phyloP scores from a whole-genome alignment of 2,329 filamentous ascomycete species.

The Ilyonectria destructans region DNA sequence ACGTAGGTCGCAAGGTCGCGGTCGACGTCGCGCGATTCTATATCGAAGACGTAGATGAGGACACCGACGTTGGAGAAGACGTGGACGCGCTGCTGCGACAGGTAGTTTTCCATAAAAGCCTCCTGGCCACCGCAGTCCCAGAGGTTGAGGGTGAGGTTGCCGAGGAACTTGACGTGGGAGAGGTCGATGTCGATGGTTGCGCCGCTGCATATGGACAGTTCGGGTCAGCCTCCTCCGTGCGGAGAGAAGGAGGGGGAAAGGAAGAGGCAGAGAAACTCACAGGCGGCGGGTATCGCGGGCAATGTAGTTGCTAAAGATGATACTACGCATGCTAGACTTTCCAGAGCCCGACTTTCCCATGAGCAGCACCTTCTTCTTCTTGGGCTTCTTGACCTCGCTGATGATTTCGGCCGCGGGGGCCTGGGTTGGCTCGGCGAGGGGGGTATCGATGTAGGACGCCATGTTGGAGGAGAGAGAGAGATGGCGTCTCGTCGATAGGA shows the following conservation, averaged over 20 bases:
- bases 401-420: conserved; percentile 56
- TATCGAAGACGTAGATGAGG: conserved; percentile 99
- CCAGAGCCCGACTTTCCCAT: conserved; percentile 98
- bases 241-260: not conserved
- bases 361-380: conserved; percentile 89
- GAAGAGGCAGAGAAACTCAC: conserved; percentile 56
- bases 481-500: conserved; percentile 3
- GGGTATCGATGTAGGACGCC: conserved; percentile 55
- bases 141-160: conserved; percentile 95
- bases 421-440: conserved; percentile 48
- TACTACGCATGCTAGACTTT: conserved; percentile 98
- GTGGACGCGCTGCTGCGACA: conserved; percentile 94
- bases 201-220: conserved; percentile 65
- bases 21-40: conserved; percentile 95
- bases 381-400: conserved; percentile 75
- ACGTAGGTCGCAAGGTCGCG: conserved; percentile 94
- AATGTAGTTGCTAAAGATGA: conserved; percentile 99
- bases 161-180: conserved; percentile 98
- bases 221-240: not conserved
- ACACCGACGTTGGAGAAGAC: conserved; percentile 98
- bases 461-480: conserved; percentile 41
- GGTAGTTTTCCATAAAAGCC: conserved; percentile 98
- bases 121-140: conserved; percentile 99
- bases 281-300: conserved; percentile 94
- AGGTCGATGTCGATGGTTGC: conserved; percentile 99